Evolutionary conservation across 345 rosid genomes (phyloP).

Genomic region (Abelmoschus esculentus): DNA sequence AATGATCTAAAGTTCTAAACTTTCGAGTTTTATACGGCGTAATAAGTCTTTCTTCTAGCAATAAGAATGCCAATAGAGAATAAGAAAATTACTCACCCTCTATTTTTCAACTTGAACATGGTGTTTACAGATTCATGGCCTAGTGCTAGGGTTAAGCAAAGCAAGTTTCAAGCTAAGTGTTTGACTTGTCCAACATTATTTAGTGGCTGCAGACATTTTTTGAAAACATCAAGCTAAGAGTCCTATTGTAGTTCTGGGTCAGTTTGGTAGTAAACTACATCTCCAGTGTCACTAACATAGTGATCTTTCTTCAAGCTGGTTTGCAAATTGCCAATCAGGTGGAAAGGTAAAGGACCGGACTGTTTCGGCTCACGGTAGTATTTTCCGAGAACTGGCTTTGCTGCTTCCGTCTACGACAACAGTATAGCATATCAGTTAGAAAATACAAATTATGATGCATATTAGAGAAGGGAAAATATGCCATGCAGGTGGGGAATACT

Average conservation of each 20-base stretch:
- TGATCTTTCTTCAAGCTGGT: conserved; percentile 65
- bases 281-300: conserved; percentile 64
- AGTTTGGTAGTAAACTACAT: conserved; percentile 56
- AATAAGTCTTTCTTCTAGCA: too few species aligned
- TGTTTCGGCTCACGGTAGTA: conserved; percentile 69
- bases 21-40: too few species aligned
- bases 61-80: too few species aligned
- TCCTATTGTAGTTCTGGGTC: conserved; percentile 22
- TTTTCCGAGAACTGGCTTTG: conserved; percentile 70
- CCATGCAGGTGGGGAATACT: conserved; percentile 13
- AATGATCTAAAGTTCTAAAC: too few species aligned
- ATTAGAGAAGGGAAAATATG: not conserved
- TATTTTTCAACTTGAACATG: not conserved
- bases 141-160: not conserved
- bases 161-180: not conserved
- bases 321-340: conserved; percentile 38
- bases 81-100: not conserved
- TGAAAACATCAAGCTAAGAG: not conserved
- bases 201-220: not conserved
- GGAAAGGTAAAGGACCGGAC: conserved; percentile 65
- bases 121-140: not conserved
- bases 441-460: not conserved
- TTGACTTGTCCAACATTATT: not conserved
- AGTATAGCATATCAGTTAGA: not conserved
- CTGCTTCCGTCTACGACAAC: conserved; percentile 59